Percentiles rank a stretch among this genome's conserved stretches.
Evolutionary conservation across 208 protist genomes (phyloP).

Genomic region (Naegleria lovaniensis): DNA sequence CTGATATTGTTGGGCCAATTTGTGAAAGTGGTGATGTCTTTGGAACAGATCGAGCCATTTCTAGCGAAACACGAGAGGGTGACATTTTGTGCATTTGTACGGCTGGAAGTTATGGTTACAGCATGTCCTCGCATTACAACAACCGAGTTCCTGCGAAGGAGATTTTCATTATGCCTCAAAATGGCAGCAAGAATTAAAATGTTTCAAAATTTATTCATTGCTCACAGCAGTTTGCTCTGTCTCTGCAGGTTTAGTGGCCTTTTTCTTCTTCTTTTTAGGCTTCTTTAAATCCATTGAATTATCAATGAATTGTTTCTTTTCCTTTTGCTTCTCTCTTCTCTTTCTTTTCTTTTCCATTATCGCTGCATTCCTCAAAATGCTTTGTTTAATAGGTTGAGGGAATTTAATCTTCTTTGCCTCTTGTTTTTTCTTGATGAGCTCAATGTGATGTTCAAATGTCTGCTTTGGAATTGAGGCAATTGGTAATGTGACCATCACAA

Average conservation of each 20-base stretch:
- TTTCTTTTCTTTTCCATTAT: background rate
- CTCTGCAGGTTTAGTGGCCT: background rate
- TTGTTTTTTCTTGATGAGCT: background rate
- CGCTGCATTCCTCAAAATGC: background rate
- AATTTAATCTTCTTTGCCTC: background rate
- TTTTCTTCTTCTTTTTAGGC: background rate
- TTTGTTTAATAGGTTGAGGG: background rate
- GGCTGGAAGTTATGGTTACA: background rate
- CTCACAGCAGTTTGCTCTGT: background rate
- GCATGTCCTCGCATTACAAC: background rate
- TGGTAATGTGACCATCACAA: background rate
- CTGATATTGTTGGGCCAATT: background rate
- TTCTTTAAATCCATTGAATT: background rate
- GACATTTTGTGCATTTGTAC: background rate
- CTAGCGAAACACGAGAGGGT: background rate
- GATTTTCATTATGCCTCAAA: background rate
- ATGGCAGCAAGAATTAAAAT: background rate
- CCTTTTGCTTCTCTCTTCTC: background rate
- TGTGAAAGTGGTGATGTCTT: slow-evolving; percentile 27
- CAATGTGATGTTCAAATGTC: background rate
- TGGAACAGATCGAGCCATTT: background rate
- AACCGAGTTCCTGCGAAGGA: background rate
- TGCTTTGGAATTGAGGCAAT: background rate
- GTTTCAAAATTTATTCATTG: too few species aligned
- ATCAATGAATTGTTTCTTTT: background rate